A percentile compares a stretch with the other conserved stretches of the same genome.
Evolutionary conservation across 2,329 filamentous ascomycete species (phyloP).

Genomic region (Mycogone perniciosa): DNA sequence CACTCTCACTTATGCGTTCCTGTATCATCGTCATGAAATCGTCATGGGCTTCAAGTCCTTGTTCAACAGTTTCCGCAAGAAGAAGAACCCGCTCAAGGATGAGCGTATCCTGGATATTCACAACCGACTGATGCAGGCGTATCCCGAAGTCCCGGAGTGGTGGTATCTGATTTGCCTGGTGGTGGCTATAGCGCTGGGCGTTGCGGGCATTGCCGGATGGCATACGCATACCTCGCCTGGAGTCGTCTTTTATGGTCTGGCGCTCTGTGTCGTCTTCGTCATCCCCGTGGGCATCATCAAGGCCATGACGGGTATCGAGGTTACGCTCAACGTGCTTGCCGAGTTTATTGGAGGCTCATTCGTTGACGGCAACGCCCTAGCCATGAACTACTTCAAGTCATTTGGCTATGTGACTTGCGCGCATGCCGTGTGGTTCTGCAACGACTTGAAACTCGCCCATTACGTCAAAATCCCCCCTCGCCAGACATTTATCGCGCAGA

Average conservation of each 20-base stretch:
- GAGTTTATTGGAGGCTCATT: slow-evolving; percentile 48
- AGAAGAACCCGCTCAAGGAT: slow-evolving; percentile 28
- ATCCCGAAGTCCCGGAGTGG: slow-evolving; percentile 47
- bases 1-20: slow-evolving; percentile 41
- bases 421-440: slow-evolving; percentile 45
- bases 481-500: slow-evolving; percentile 53
- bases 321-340: slow-evolving; percentile 46
- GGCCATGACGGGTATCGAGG: slow-evolving; percentile 47
- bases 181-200: slow-evolving; percentile 38
- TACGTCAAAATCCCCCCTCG: slow-evolving; percentile 57
- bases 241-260: slow-evolving; percentile 46
- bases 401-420: slow-evolving; percentile 45
- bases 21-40: slow-evolving; percentile 49
- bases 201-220: slow-evolving; percentile 42
- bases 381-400: slow-evolving; percentile 51
- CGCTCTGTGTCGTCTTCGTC: slow-evolving; percentile 44
- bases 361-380: slow-evolving; percentile 44
- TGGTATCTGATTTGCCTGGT: slow-evolving; percentile 43
- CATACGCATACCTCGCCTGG: slow-evolving; percentile 45
- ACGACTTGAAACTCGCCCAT: slow-evolving; percentile 43
- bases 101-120: slow-evolving; percentile 40
- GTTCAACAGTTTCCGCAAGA: slow-evolving; percentile 38
- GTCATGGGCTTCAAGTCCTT: slow-evolving; percentile 42
- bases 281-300: slow-evolving; percentile 47
- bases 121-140: slow-evolving; percentile 41